Evolutionary conservation across 148 eudicot genomes (phyloP).

Genomic region (Amaranthus palmeri): DNA sequence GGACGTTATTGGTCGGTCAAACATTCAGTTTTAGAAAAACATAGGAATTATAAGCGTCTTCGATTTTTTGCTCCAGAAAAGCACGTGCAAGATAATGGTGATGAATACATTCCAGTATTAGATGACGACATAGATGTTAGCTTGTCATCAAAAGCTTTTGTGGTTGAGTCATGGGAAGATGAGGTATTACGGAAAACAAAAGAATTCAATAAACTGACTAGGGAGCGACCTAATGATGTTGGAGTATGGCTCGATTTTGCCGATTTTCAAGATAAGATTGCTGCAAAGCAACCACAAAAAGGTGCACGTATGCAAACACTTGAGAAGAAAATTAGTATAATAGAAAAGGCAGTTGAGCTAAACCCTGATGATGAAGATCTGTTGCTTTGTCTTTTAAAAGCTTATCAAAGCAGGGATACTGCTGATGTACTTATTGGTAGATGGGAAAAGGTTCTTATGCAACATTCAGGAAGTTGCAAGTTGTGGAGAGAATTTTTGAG

Average conservation of each 20-base stretch:
- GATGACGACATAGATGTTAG: slow-evolving; percentile 33
- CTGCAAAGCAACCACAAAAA: slow-evolving; percentile 78
- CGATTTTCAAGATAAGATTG: slow-evolving; percentile 87
- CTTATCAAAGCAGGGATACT: slow-evolving; percentile 73
- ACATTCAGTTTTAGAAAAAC: slow-evolving; percentile 64
- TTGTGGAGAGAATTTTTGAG: slow-evolving; percentile 82
- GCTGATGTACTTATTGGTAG: slow-evolving; percentile 60
- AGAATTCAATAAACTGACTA: slow-evolving; percentile 79
- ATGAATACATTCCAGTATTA: slow-evolving; percentile 58
- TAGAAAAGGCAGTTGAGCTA: slow-evolving; percentile 89
- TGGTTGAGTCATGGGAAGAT: slow-evolving; percentile 95
- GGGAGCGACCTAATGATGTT: slow-evolving; percentile 78
- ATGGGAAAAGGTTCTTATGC: slow-evolving; percentile 85
- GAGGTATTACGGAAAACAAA: slow-evolving; percentile 75
- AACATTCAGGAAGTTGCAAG: slow-evolving; percentile 69
- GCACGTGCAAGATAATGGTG: slow-evolving; percentile 18
- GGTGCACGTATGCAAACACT: slow-evolving; percentile 89
- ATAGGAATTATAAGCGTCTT: slow-evolving; percentile 63
- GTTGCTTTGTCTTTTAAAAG: slow-evolving; percentile 58
- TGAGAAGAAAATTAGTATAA: slow-evolving; percentile 94
- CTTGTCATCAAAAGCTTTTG: slow-evolving; percentile 25
- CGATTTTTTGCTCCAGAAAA: slow-evolving; percentile 48
- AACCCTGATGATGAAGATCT: slow-evolving; percentile 85
- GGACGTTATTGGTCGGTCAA: slow-evolving; percentile 95
- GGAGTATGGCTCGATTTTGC: slow-evolving; percentile 77